Evolutionary conservation across 805 yeast species (phyloP).

Genomic region (Nakazawaea molendinolei): DNA sequence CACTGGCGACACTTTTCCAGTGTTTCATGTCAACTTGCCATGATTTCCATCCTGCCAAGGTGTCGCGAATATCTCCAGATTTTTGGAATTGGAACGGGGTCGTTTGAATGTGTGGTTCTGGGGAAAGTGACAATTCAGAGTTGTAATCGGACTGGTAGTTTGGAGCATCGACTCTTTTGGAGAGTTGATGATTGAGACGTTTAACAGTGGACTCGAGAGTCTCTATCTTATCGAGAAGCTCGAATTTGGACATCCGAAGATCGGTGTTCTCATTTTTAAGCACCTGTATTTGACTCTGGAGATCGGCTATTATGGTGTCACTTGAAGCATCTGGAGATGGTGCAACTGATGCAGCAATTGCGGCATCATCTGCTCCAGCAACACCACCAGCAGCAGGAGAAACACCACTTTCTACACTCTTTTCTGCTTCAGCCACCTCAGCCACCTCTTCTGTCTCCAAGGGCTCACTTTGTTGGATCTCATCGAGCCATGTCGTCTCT

Average conservation of each 20-base stretch:
- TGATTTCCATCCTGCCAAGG: constrained; percentile 67
- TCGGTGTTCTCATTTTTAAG: constrained; percentile 9
- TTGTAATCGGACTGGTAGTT: constrained; percentile 11
- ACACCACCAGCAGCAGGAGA: too few species aligned
- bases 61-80: neutral
- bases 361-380: too few species aligned
- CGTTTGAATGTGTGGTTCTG: constrained; percentile 8
- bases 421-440: too few species aligned
- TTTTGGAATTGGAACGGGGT: constrained; percentile 10
- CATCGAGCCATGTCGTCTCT: constrained; percentile 10
- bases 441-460: neutral
- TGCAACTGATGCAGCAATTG: too few species aligned
- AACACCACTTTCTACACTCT: too few species aligned
- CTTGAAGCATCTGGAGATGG: too few species aligned
- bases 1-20: constrained; percentile 72
- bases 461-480: constrained; percentile 5
- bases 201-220: constrained; percentile 6
- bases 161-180: constrained; percentile 10
- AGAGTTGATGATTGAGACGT: constrained; percentile 3
- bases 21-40: constrained; percentile 84
- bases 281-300: neutral
- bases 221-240: constrained; percentile 9
- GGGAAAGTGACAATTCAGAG: constrained; percentile 10
- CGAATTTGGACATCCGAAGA: constrained; percentile 9
- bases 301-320: neutral